A percentile compares a stretch with the other conserved stretches of the same genome.
Conservation (phyloP, 495 filamentous ascomycete species). For the Penicillium malachiteum region DNA sequence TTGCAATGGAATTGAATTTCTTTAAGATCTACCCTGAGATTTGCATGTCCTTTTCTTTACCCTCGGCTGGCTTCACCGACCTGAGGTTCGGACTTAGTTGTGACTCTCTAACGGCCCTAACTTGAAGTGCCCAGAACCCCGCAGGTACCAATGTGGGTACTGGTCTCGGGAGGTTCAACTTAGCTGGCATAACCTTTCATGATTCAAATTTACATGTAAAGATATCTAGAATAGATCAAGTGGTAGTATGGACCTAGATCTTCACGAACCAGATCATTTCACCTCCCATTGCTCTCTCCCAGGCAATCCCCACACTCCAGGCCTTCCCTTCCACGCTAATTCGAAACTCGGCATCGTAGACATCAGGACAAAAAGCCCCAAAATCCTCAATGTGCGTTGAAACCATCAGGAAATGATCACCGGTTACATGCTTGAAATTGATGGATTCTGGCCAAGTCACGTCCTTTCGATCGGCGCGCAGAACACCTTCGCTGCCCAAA, state of each 20-base stretch:
- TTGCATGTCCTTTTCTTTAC: too few relatives aligned
- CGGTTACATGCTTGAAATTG: neutral
- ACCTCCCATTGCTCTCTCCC: slow-evolving; percentile 9
- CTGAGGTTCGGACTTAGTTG: too few relatives aligned
- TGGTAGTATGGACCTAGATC: neutral
- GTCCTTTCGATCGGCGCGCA: slow-evolving; percentile 1
- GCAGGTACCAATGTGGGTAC: too few relatives aligned
- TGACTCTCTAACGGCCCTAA: too few relatives aligned
- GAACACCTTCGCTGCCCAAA: slow-evolving; percentile 1
- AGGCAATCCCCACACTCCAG: slow-evolving; percentile 2
- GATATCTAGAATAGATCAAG: too few relatives aligned
- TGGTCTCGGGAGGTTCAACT: too few relatives aligned
- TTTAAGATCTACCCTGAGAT: neutral
- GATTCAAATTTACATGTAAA: too few relatives aligned
- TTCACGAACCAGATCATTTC: slow-evolving; percentile 4
- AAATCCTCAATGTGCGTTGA: slow-evolving; percentile 1
- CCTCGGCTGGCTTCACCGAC: too few relatives aligned
- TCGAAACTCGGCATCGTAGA: slow-evolving; percentile 6
- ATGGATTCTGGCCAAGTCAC: slow-evolving; percentile 5
- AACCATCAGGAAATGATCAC: slow-evolving; percentile 5
- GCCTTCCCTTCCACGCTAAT: neutral
- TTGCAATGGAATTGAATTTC: slow-evolving; percentile 14
- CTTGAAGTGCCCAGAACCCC: too few relatives aligned
- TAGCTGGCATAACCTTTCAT: too few relatives aligned
- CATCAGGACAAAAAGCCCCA: slow-evolving; percentile 7